A percentile compares a stretch with the other conserved stretches of the same genome.
phyloP scores from a whole-genome alignment of 1,139 yeast species.

The Blastobotrys persicus region DNA sequence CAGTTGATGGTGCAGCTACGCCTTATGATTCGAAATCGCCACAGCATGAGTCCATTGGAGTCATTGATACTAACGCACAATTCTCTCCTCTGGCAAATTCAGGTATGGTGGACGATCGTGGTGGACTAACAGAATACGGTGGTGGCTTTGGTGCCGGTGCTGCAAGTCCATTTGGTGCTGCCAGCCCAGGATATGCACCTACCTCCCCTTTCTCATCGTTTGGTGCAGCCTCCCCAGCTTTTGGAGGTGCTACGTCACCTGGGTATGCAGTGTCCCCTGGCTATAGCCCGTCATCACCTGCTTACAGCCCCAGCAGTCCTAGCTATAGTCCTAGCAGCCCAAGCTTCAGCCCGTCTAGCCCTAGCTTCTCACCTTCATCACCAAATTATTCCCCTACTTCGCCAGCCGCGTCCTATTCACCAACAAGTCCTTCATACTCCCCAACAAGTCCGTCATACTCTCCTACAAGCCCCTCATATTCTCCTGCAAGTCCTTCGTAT shows the following conservation, averaged over 20 bases:
- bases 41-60: constrained; percentile 61
- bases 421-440: constrained; percentile 50
- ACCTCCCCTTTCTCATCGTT: constrained; percentile 47
- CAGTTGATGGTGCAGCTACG: constrained; percentile 64
- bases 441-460: constrained; percentile 36
- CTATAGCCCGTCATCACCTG: constrained; percentile 48
- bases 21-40: constrained; percentile 85
- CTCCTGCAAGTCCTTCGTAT: constrained; percentile 62
- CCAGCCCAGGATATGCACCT: constrained; percentile 60
- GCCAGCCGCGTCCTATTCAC: background rate
- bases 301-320: constrained; percentile 72
- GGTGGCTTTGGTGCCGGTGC: constrained; percentile 48
- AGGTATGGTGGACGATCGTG: constrained; percentile 74
- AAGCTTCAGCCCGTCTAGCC: constrained; percentile 36
- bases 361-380: constrained; percentile 1
- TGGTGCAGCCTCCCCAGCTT: constrained; percentile 69
- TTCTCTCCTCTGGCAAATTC: constrained; percentile 88
- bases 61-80: constrained; percentile 61
- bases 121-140: constrained; percentile 93
- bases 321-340: constrained; percentile 68
- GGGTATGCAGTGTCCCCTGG: constrained; percentile 58
- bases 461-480: constrained; percentile 37
- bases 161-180: constrained; percentile 38
- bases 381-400: constrained; percentile 4
- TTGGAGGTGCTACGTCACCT: constrained; percentile 39